Evolutionary conservation across 371 early-diverging fungal species (phyloP).

Genomic region (Pancytospora epiphaga): DNA sequence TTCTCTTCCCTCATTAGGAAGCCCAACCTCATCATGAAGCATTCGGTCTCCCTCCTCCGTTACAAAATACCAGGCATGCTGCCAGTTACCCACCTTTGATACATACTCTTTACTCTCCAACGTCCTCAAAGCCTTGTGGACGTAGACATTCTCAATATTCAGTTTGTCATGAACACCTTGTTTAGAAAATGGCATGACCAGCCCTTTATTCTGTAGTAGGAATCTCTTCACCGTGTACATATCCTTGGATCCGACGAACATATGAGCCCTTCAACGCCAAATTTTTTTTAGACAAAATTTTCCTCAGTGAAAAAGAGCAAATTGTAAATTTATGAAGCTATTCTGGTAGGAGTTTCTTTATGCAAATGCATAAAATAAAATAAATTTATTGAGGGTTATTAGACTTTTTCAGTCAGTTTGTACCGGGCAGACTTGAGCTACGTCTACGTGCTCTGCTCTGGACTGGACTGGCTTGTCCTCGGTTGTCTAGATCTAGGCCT

Average conservation of each 20-base stretch:
- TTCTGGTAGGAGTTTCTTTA: too few relatives aligned
- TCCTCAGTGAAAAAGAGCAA: too few relatives aligned
- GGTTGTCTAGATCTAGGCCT: too few relatives aligned
- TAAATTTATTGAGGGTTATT: too few relatives aligned
- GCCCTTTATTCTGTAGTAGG: conserved; percentile 24
- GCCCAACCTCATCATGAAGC: conserved; percentile 47
- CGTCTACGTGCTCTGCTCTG: too few relatives aligned
- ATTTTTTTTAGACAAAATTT: too few relatives aligned
- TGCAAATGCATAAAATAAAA: too few relatives aligned
- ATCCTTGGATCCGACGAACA: conserved; percentile 32
- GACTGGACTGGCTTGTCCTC: too few relatives aligned
- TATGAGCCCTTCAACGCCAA: too few relatives aligned
- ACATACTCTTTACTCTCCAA: conserved; percentile 48
- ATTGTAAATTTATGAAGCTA: too few relatives aligned
- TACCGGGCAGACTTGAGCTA: too few relatives aligned
- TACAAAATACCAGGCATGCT: conserved; percentile 56
- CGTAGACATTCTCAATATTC: conserved; percentile 40
- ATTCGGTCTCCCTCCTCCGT: conserved; percentile 49
- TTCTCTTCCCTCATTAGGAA: conserved; percentile 39
- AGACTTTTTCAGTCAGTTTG: too few relatives aligned
- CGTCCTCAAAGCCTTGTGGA: conserved; percentile 53
- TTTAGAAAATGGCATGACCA: conserved; percentile 39
- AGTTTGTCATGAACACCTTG: conserved; percentile 37
- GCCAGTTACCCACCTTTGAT: conserved; percentile 55
- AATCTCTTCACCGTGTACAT: conserved; percentile 40